phyloP scores from a whole-genome alignment of 176 grass and related monocot genomes.

The Hsuehochloa calcarea region DNA sequence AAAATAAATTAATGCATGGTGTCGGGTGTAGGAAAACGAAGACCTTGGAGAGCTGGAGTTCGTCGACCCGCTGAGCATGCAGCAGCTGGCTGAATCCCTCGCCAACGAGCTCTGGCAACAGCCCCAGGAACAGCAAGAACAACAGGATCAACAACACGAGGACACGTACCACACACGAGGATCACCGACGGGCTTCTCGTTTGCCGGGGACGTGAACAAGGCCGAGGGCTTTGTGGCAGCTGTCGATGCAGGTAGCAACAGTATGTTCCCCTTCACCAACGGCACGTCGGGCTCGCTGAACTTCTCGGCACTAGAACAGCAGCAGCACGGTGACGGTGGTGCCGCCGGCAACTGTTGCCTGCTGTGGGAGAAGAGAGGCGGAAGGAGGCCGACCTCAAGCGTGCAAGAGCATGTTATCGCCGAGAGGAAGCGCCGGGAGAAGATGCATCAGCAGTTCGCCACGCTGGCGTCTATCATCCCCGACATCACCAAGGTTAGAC shows the following conservation, averaged over 20 bases:
- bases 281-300: background rate
- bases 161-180: background rate
- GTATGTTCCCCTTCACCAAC: slow-evolving; percentile 1
- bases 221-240: background rate
- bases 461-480: slow-evolving; percentile 31
- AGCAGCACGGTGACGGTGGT: background rate
- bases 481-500: slow-evolving; percentile 20
- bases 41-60: background rate
- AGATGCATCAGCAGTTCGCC: slow-evolving; percentile 30
- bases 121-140: background rate
- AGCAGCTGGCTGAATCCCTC: slow-evolving; percentile 30
- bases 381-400: background rate
- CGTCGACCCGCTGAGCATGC: slow-evolving; percentile 18
- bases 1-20: too few relatives aligned
- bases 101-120: slow-evolving; percentile 15
- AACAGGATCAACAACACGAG: background rate
- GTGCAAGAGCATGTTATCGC: background rate
- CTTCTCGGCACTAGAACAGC: background rate
- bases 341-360: background rate
- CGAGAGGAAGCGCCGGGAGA: slow-evolving; percentile 31
- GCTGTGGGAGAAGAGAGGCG: background rate
- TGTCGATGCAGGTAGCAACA: background rate
- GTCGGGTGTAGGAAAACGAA: background rate
- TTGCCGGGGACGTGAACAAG: background rate
- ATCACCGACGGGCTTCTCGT: background rate